Conservation (phyloP, 768 basidiomycete species). For the Podaxis sp. region DNA sequence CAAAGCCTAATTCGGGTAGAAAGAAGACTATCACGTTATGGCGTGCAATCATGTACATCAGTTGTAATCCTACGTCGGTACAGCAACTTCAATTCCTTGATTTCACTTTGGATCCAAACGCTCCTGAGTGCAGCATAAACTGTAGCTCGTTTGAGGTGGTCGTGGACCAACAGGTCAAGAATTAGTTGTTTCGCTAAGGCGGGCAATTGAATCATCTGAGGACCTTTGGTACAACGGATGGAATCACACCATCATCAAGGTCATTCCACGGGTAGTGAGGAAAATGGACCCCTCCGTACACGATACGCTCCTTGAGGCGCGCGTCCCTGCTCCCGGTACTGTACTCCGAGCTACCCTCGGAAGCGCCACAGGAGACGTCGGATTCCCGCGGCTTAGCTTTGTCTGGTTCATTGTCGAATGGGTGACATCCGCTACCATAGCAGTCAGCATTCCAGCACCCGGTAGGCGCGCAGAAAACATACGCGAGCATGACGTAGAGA, state of each 20-base stretch:
- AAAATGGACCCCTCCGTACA: slow-evolving; percentile 62
- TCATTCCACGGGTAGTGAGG: slow-evolving; percentile 51
- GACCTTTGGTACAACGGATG: background rate
- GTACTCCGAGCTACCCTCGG: background rate
- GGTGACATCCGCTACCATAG: slow-evolving; percentile 64
- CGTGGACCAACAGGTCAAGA: slow-evolving; percentile 56
- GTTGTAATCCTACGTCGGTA: slow-evolving; percentile 55
- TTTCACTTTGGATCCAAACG: slow-evolving; percentile 67
- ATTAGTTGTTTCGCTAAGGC: slow-evolving; percentile 58
- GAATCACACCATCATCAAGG: slow-evolving; percentile 55
- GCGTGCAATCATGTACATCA: slow-evolving; percentile 9
- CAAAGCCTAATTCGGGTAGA: slow-evolving; percentile 49
- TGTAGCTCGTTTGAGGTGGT: slow-evolving; percentile 60
- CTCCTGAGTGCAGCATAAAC: slow-evolving; percentile 60
- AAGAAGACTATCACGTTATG: background rate
- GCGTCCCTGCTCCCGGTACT: slow-evolving; percentile 13
- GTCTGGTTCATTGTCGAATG: slow-evolving; percentile 64
- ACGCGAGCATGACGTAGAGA: slow-evolving; percentile 84
- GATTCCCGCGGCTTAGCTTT: background rate
- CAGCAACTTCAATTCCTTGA: slow-evolving; percentile 56
- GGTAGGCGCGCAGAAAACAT: slow-evolving; percentile 29
- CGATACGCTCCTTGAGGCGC: slow-evolving; percentile 64
- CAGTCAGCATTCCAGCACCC: background rate
- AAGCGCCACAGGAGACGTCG: background rate
- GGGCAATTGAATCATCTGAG: background rate